Evolutionary conservation across 805 yeast species (phyloP), one percentile per base, ranked within the genome.

Genomic region (Suhomyces prunicola): DNA sequence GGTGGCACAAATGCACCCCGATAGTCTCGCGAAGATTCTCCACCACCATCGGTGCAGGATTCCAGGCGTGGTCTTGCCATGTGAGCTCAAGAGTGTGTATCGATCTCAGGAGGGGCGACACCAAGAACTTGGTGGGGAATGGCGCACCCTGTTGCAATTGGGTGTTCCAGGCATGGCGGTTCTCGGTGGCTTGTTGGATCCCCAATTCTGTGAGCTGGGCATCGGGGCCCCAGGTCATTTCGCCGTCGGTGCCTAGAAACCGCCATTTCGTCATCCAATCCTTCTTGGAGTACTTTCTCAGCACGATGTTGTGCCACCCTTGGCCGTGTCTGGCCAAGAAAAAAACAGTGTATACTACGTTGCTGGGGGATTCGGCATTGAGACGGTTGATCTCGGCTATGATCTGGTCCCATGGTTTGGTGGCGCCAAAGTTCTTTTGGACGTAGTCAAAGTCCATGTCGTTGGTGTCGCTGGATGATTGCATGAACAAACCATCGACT

Each of bases 301-400:
- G 61, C 12, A 60, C 59, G 7, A 56, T 50, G 33, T 66, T 66
- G 53, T 65, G 69, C 60, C 56, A 65, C 9, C 69, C 69, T 46
- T 66, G 66, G 35, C 69, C 69, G 45, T 66, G 69, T 19, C 69
- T 55, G 17, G 68, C 68, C 46, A 66, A 58, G 41, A 61, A 57
- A 33, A 66, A 41, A 33, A 64, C 50, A 51, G 65, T 66, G 56
- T 65, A 66, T 35, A 47, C 33, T 22, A 52, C 60, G 50, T 61
- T 57, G 1, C 22, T 47, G 4, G 57, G 52, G 12, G 64, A 57
- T 9, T 29, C 19, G 2, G 17, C 27, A 44, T 63, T 63, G 42
- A 64, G 54, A 5, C 27, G 50, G 6, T 46, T 54, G 36, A 66
- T 50, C 27, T 54, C 53, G 12, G 19, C 47, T 15, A 46, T 41